Percentiles rank a stretch among this genome's conserved stretches.
Conservation (phyloP, 2,329 filamentous ascomycete species). For the Mycosphaerella sp. region DNA sequence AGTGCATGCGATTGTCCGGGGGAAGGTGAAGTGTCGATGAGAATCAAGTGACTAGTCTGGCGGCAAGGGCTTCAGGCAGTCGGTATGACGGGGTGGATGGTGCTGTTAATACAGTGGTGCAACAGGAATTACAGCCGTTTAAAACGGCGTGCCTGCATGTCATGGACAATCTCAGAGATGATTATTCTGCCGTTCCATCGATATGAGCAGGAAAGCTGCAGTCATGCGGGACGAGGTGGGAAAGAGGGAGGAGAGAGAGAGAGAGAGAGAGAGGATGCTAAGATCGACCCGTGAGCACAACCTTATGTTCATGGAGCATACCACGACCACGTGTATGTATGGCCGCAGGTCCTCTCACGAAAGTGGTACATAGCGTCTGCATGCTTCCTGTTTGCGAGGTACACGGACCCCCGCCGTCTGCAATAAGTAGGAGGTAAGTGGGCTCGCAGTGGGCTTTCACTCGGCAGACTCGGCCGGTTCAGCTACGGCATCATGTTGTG, state of each 20-base stretch:
- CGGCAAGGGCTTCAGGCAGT: neutral
- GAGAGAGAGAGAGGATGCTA: neutral
- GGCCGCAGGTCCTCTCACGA: neutral
- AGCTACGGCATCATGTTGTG: conserved; percentile 1
- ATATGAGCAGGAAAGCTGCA: conserved; percentile 1
- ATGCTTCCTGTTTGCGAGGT: conserved; percentile 1
- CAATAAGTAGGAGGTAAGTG: conserved; percentile 4
- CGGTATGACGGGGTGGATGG: neutral
- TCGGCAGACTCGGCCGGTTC: conserved; percentile 3
- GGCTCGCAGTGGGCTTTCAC: neutral
- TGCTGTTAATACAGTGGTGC: conserved; percentile 7
- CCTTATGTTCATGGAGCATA: neutral
- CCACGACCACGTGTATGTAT: neutral
- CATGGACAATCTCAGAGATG: neutral
- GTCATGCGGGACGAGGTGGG: neutral
- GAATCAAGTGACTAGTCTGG: neutral
- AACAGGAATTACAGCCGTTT: conserved; percentile 9
- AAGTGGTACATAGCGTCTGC: conserved; percentile 1
- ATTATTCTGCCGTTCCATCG: neutral
- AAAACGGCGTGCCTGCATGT: conserved; percentile 9
- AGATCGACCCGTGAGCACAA: conserved; percentile 6
- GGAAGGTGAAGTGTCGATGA: no score
- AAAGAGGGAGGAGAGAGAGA: neutral
- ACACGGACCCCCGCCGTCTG: neutral
- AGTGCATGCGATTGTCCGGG: no score